Evolutionary conservation across 2,329 filamentous ascomycete species (phyloP), one percentile per base, ranked within the genome.

Genomic region (Ascochyta lentis): DNA sequence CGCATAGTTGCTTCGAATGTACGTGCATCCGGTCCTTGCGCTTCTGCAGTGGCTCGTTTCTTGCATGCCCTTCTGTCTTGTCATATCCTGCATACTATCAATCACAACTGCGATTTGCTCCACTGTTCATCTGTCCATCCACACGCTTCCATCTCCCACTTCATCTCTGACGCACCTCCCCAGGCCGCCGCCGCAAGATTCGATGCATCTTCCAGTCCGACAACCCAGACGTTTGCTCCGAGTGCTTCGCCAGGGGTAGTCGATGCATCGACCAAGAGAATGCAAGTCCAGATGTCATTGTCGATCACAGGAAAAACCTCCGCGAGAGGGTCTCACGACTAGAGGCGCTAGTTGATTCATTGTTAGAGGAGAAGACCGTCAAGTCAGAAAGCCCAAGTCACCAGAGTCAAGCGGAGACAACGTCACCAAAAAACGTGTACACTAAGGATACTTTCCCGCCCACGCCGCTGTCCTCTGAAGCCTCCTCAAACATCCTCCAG

Each of bases 131-230:
- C 22, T 23, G 23, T 38, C 31, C 23, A 48, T 13, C 42, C 23
- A 23, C 22, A 29, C 23, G 2, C 22, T 41, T 38, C 19, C 9
- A 8, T 4, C 24, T 23, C 12, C 15, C 15, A 16, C n/a, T 27
- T 6, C 35, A 24, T 33, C 39, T 64, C 72, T 75, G 58, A 76
- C 62, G 7, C 16, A 42, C 23, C 38, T 31, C 34, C 13, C 39
- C 47, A 75, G 82, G 81, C 54, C 77, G 79, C 37, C 77, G 80
- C 34, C 78, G 81, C 46, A 83, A 82, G 68, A 80, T 82, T 26
- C 75, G 77, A 48, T 83, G 81, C 66, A 77, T 79, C 47, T 80
- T 75, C 52, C 69, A 70, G 24, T 56, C 70, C n/a, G 73, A 74
- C 34, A 76, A 73, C 45, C 71, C 73, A 12, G 66, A 73, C 23